Evolutionary conservation across 2,329 filamentous ascomycete genomes (phyloP), one percentile per base, ranked within the genome.

Genomic region (Metarhizium sp.): DNA sequence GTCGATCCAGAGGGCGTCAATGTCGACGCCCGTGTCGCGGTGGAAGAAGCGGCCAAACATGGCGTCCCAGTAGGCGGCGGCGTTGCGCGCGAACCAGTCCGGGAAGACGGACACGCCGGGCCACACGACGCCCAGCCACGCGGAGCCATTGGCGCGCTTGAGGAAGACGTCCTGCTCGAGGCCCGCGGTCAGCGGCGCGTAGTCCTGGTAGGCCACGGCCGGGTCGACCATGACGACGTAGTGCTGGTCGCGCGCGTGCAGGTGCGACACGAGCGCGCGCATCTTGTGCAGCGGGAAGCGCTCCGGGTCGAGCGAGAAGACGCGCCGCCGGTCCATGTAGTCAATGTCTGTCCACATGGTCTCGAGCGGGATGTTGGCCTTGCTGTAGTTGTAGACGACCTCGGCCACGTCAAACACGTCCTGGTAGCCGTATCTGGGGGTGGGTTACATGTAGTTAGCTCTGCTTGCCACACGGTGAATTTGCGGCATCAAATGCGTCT

Each of bases 201-300:
- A 76, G 59, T 82, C 75, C 46, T 73, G 70, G 55, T 78, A 80
- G 10, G 78, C 76, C 40, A 81, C 75, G 2, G 83, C 83, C 5
- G 86, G 86, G 63, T 94, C 88, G 2, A 92, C 86, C 82, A 92
- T 92, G 53, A 92, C 73, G 46, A 90, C 77, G 61, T 88, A 89
- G 52, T 86, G 79, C 66, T 90, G 87, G 50, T 87, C 70, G 57
- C 84, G 77, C 2, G 71, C 67, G 64, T 90, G 87, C 0, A 92
- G 77, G 48, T 87, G 80, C 45, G 78, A 73, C 34, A 87, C 82
- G 8, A 91, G 70, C 61, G 86, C 77, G 43, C 81, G 83, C 75
- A 91, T 78, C 67, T 78, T 78, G 0, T 73, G 54, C 8, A 87
- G 64, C 1, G 85, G 79, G 64, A 83, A 89, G 46, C 85, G 75